A percentile compares a stretch with the other conserved stretches of the same genome.
Conservation (phyloP, 208 protist species). For the Vickermania ingenoplastis region DNA sequence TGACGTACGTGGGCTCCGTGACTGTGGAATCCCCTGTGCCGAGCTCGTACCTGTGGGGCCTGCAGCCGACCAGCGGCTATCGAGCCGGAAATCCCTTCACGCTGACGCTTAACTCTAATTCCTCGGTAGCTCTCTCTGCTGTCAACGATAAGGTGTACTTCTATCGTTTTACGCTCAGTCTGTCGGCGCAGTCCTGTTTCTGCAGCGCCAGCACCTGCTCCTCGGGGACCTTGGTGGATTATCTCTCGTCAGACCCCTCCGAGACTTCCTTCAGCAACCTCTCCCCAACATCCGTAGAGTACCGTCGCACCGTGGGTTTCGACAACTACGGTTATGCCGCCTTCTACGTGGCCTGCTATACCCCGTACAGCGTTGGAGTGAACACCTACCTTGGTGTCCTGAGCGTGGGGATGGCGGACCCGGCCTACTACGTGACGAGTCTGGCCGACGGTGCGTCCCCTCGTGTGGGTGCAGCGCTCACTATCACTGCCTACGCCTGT, state of each 20-base stretch:
- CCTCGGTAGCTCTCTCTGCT: conserved; percentile 12
- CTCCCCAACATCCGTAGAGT: conserved; percentile 16
- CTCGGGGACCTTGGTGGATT: conserved; percentile 20
- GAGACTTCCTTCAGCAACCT: conserved; percentile 10
- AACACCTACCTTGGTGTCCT: conserved; percentile 68
- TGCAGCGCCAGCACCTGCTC: conserved; percentile 57
- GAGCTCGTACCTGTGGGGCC: conserved; percentile 18
- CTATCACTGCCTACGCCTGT: conserved; percentile 51
- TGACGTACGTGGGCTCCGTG: conserved; percentile 47
- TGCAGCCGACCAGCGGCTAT: conserved; percentile 14
- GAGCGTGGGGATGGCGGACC: conserved; percentile 54
- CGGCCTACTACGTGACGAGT: conserved; percentile 76
- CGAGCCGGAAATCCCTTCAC: conserved; percentile 33
- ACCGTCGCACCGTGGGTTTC: conserved; percentile 49
- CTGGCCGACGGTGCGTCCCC: conserved; percentile 16
- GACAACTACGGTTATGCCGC: conserved; percentile 60
- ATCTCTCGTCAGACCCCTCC: conserved; percentile 14
- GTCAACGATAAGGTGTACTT: conserved; percentile 60
- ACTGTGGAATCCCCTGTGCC: conserved; percentile 31
- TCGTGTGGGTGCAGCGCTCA: conserved; percentile 41
- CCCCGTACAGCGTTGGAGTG: conserved; percentile 9
- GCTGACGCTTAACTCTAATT: conserved; percentile 35
- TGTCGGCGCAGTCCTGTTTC: conserved; percentile 54
- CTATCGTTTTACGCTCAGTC: conserved; percentile 43
- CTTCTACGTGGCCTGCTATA: conserved; percentile 79